Conservation (phyloP, 768 basidiomycete genomes). For the Strobilomyces dryophilus region DNA sequence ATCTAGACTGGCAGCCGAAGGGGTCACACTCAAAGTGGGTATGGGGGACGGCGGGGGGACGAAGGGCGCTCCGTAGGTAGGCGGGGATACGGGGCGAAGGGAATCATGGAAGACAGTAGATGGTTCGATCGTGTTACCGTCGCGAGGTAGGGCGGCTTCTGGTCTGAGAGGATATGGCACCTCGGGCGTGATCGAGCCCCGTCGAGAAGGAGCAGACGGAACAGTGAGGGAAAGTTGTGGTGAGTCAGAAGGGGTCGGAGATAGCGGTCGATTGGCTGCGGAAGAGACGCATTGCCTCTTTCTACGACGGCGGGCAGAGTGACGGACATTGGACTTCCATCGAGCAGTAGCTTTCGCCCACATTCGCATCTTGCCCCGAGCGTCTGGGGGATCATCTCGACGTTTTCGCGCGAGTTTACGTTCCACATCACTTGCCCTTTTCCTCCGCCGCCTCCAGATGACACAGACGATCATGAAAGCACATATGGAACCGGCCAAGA, state of each 20-base stretch:
- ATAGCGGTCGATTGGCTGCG: slow-evolving; percentile 11
- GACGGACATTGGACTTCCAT: slow-evolving; percentile 63
- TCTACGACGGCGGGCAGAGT: slow-evolving; percentile 57
- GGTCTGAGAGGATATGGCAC: slow-evolving; percentile 4
- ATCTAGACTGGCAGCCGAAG: slow-evolving; percentile 11
- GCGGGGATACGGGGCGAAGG: slow-evolving; percentile 32
- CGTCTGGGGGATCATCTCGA: slow-evolving; percentile 28
- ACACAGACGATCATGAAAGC: slow-evolving; percentile 58
- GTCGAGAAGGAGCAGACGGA: slow-evolving; percentile 21
- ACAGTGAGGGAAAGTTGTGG: slow-evolving; percentile 3
- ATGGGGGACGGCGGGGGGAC: slow-evolving; percentile 5
- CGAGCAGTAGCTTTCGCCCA: slow-evolving; percentile 65
- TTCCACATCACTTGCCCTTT: slow-evolving; percentile 48
- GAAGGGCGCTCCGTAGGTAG: slow-evolving; percentile 42
- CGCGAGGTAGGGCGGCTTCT: not conserved
- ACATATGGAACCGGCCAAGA: slow-evolving; percentile 58
- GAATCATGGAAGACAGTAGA: slow-evolving; percentile 1
- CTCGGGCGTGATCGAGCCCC: slow-evolving; percentile 24
- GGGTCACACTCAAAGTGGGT: slow-evolving; percentile 4
- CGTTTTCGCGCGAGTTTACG: slow-evolving; percentile 35
- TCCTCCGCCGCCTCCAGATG: slow-evolving; percentile 48
- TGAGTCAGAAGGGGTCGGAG: slow-evolving; percentile 15
- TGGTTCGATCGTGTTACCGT: slow-evolving; percentile 1
- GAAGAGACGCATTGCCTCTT: slow-evolving; percentile 9
- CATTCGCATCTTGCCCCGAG: slow-evolving; percentile 48